phyloP scores from a whole-genome alignment of 2,329 filamentous ascomycete genomes.

The Alternaria sp. region DNA sequence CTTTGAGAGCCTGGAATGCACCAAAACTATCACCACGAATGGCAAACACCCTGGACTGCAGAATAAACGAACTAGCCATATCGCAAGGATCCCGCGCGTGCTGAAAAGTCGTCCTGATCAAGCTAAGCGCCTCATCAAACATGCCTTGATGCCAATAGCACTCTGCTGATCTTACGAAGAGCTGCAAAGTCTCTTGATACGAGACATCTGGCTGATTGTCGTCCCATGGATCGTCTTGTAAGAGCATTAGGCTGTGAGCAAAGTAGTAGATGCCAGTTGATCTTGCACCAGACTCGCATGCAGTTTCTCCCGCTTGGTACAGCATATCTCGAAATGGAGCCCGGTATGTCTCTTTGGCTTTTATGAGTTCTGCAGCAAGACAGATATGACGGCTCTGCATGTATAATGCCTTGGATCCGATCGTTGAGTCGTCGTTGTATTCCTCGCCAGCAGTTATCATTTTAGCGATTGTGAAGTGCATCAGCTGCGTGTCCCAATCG shows the following conservation, averaged over 20 bases:
- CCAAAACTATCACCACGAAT: constrained; percentile 75
- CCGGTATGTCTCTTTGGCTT: constrained; percentile 67
- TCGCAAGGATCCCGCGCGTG: constrained; percentile 77
- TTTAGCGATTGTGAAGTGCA: constrained; percentile 91
- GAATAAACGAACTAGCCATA: constrained; percentile 83
- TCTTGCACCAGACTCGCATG: constrained; percentile 82
- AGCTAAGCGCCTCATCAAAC: constrained; percentile 69
- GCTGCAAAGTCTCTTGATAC: constrained; percentile 82
- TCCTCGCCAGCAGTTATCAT: constrained; percentile 77
- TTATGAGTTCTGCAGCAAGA: constrained; percentile 78
- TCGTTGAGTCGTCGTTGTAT: constrained; percentile 64
- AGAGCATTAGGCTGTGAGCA: constrained; percentile 75
- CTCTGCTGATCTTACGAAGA: constrained; percentile 79
- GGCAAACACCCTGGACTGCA: constrained; percentile 81
- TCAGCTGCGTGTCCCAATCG: constrained; percentile 62
- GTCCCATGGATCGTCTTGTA: constrained; percentile 82
- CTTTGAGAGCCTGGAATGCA: constrained; percentile 73
- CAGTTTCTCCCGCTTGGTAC: constrained; percentile 78
- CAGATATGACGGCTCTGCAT: constrained; percentile 84
- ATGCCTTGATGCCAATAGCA: constrained; percentile 83
- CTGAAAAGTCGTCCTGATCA: constrained; percentile 75
- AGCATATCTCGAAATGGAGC: constrained; percentile 77
- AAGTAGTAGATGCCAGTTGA: constrained; percentile 86
- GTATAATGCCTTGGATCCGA: constrained; percentile 64
- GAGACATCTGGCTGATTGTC: constrained; percentile 74